Conservation (phyloP, 164 flowering plant genomes). For the Litsea cubeba region DNA sequence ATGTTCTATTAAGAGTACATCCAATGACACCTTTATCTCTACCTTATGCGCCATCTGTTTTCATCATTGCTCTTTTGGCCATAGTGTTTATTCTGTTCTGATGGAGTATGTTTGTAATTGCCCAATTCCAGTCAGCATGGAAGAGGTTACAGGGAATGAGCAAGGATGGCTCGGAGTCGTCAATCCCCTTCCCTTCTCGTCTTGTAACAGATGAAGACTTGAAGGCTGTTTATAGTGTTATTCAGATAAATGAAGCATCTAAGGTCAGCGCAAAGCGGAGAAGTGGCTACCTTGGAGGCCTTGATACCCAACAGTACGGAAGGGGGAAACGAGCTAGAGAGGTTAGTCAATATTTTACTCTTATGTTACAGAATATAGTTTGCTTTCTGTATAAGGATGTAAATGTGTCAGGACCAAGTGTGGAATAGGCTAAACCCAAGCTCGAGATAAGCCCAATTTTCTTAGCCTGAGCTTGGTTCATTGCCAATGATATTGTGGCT, state of each 20-base stretch:
- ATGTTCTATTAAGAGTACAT: no score
- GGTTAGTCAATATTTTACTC: constrained; percentile 39
- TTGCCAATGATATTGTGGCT: no score
- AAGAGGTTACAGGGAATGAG: constrained; percentile 40
- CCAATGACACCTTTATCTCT: no score
- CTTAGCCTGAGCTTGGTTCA: no score
- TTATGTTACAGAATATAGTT: no score
- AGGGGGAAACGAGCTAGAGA: constrained; percentile 98
- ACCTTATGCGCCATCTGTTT: no score
- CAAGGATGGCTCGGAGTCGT: constrained; percentile 28
- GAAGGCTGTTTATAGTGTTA: constrained; percentile 62
- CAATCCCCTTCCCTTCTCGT: constrained; percentile 68
- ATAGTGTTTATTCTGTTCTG: background rate
- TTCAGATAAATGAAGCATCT: constrained; percentile 65
- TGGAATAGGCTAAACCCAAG: no score
- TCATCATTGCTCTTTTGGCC: no score
- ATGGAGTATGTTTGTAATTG: background rate
- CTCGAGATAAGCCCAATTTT: no score
- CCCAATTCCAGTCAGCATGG: constrained; percentile 59
- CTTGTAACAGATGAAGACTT: constrained; percentile 87
- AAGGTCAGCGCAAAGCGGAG: constrained; percentile 55
- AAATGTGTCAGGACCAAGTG: no score
- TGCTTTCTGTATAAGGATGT: no score
- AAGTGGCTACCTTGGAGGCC: constrained; percentile 50
- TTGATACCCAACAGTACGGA: constrained; percentile 89